Evolutionary conservation across 2,329 filamentous ascomycete genomes (phyloP), one percentile per base, ranked within the genome.

Genomic region (Stemphylium beticola): DNA sequence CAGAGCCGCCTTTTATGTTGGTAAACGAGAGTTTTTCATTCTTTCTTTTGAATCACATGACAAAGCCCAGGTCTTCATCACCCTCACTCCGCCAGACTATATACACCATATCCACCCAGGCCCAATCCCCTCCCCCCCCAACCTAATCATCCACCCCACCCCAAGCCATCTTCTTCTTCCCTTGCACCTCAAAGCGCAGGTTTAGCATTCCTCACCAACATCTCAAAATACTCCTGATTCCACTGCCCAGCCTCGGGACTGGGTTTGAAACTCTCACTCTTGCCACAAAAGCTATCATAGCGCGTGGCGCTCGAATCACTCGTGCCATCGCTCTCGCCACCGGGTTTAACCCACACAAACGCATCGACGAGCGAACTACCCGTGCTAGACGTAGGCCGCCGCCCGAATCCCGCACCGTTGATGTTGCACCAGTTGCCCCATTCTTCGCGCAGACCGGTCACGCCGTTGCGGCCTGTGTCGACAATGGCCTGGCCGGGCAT

Each of bases 361-460:
- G 86, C 83, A 71, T 90, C 87, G 18, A 82, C 78, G 20, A 86
- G 76, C 1, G 75, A 68, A 55, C 84, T 79, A 14, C 84, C 85
- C 4, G 87, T 90, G 69, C 82, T 78, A 22, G 82, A 76, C 0
- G 83, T 83, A 1, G 86, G 86, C 10, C 85, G 82, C 14, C 76
- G 75, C 61, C 87, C 87, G 62, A 88, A 89, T 11, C 87, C 86
- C 46, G 85, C 84, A 38, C 83, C 84, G 53, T 79, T 83, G 63
- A 88, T 79, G 70, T 88, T 89, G 78, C 87, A 89, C 87, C 87
- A 89, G 74, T 88, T 77, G 37, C 86, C 86, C 85, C 86, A 87
- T 47, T 76, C 76, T 56, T 77, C 74, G 68, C 84, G 82, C 34
- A 74, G 68, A 26, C 67, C 39, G 64, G 66, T 61, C 37, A 74